Evolutionary conservation across 148 eudicot species (phyloP), one percentile per base, ranked within the genome.

Genomic region (Rhododendron ferrugineum): DNA sequence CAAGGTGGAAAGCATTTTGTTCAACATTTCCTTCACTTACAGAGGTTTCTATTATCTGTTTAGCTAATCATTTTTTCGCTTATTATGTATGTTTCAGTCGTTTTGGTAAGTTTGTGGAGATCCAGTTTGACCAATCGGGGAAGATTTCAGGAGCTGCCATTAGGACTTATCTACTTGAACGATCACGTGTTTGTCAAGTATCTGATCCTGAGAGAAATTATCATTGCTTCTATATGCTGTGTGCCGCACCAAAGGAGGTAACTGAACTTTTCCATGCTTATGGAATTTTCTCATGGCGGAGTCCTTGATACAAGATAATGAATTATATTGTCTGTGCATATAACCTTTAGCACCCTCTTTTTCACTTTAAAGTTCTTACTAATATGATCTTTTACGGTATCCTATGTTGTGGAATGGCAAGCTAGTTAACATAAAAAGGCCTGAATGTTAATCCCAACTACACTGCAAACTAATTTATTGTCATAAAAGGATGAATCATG

Each of bases 181-280:
- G 96, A 66, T 93, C 96, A 72, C 94, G 94, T 66, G 96, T 93
- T 86, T 92, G 96, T 88, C 96, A 92, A 86, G 84, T 92, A 79
- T 92, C 96, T 49, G 90, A 92, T 87, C 94, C 94, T 60, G 94
- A 93, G 89, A 89, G 96, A 93, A 93, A 93, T 84, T 93, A 93
- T 88, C 96, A 93, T 82, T 92, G 96, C 86, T 93, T 93, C 87
- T 93, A 93, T 81, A 91, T 93, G 96, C 88, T 93, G 68, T 93
- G 96, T 88, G 92, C 96, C 82, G 93, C 96, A 73, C 94, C 94
- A 75, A 85, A 86, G 64, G 90, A 92, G 96, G 96, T 93, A 90
- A 66, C 76, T 73, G 60, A 15, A 64, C 28, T 74, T 47, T 79
- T 20, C 26, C 49, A 70, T 64, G 6, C 60, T 83, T 32, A 70